Evolutionary conservation across 805 yeast genomes (phyloP).

Genomic region (Candida maris): DNA sequence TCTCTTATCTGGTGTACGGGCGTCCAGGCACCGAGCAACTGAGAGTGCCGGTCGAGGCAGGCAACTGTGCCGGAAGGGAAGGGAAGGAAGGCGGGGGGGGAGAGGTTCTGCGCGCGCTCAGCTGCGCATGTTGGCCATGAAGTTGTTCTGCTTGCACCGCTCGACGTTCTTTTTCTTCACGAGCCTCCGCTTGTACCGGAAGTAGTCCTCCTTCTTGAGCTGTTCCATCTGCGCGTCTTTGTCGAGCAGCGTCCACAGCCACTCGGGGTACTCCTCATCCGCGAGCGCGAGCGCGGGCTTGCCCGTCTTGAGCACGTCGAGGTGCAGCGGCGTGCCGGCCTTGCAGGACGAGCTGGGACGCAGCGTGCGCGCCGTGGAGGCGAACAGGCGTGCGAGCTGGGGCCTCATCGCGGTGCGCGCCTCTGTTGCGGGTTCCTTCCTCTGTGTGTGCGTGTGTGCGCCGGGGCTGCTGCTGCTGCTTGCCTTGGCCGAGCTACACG

Average conservation of each 20-base stretch:
- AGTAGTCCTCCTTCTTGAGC: constrained; percentile 52
- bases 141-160: constrained; percentile 74
- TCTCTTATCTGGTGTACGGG: too few species aligned
- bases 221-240: constrained; percentile 53
- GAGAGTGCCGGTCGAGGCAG: not conserved
- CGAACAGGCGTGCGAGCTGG: constrained; percentile 25
- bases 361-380: constrained; percentile 14
- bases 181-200: constrained; percentile 64
- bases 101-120: too few species aligned
- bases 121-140: constrained; percentile 53
- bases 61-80: not conserved
- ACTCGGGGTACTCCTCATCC: constrained; percentile 86
- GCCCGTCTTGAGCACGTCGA: constrained; percentile 75
- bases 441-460: too few species aligned
- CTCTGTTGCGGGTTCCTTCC: too few species aligned
- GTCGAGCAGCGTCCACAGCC: constrained; percentile 90
- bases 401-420: too few species aligned
- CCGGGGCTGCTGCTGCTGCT: too few species aligned
- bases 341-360: constrained; percentile 56
- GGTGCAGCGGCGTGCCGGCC: constrained; percentile 69
- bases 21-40: not conserved
- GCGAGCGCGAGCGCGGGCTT: constrained; percentile 84
- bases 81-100: not conserved
- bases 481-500: too few species aligned
- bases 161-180: constrained; percentile 66